Evolutionary conservation across 1,284 basidiomycete genomes (phyloP).

Genomic region (Mixia osmundae): DNA sequence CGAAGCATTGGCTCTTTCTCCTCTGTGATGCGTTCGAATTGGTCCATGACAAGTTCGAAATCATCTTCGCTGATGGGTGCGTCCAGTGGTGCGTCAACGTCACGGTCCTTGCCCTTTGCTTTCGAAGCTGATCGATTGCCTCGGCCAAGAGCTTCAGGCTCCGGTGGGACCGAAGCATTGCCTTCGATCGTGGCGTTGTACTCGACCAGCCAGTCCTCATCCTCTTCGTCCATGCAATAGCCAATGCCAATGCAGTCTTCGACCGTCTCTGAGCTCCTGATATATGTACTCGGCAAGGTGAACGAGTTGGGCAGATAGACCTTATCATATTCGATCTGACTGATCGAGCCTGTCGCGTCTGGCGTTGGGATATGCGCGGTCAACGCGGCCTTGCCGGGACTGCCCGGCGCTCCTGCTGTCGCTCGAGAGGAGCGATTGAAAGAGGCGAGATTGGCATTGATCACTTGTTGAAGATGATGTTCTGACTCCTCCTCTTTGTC

Average conservation of each 20-base stretch:
- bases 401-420: background rate
- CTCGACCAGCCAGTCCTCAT: constrained; percentile 76
- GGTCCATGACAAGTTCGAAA: constrained; percentile 84
- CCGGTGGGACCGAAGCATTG: constrained; percentile 5
- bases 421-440: constrained; percentile 6
- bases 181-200: constrained; percentile 32
- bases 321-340: constrained; percentile 42
- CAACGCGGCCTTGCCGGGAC: constrained; percentile 4
- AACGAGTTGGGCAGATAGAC: constrained; percentile 36
- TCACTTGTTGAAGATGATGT: constrained; percentile 70
- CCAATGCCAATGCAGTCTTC: constrained; percentile 45
- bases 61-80: constrained; percentile 52
- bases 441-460: constrained; percentile 40
- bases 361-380: constrained; percentile 60
- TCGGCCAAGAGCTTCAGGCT: background rate
- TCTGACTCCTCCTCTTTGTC: constrained; percentile 29
- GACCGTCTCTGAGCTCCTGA: constrained; percentile 64
- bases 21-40: constrained; percentile 77
- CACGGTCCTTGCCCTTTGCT: constrained; percentile 23
- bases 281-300: constrained; percentile 49
- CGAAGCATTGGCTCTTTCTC: constrained; percentile 76
- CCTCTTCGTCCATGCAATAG: constrained; percentile 91
- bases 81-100: constrained; percentile 12
- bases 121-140: constrained; percentile 1
- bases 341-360: constrained; percentile 60